A percentile compares a stretch with the other conserved stretches of the same genome.
These are phyloP conservation scores for Murraya paniculata DNA, from an alignment of 345 rosid species.

Conservation along the genomic window DNA sequence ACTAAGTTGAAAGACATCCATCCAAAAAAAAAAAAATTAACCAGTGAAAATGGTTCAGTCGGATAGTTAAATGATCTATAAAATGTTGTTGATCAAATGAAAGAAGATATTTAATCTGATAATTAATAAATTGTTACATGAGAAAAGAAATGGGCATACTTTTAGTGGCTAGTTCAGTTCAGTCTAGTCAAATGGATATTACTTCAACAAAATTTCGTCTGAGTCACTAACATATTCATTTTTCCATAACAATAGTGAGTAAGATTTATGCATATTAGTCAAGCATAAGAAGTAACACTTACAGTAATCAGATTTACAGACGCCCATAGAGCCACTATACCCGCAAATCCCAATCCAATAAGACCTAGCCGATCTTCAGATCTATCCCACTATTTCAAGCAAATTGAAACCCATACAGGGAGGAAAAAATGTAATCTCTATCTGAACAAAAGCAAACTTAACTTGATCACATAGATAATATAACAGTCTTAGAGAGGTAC, in stretches of 20 bases:
- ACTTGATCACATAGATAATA: background rate
- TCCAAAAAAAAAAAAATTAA: background rate
- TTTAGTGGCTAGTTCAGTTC: background rate
- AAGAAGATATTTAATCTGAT: background rate
- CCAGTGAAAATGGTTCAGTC: background rate
- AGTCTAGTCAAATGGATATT: background rate
- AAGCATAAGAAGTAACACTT: conserved; percentile 10
- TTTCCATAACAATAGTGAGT: background rate
- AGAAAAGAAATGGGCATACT: background rate
- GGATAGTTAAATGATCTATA: background rate
- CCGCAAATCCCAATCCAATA: conserved; percentile 77
- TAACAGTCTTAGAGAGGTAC: conserved; percentile 20
- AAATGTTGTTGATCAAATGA: background rate
- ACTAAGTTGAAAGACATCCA: background rate
- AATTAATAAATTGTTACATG: background rate
- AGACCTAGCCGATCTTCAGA: conserved; percentile 80
- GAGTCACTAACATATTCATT: background rate
- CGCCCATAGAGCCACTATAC: conserved; percentile 67
- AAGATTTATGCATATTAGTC: background rate
- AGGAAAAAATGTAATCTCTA: background rate
- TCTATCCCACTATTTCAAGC: conserved; percentile 59
- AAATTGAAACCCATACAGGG: conserved; percentile 6
- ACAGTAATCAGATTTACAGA: conserved; percentile 69
- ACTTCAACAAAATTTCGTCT: background rate
- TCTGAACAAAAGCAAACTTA: background rate